phyloP scores from a whole-genome alignment of 805 yeast genomes.

The Nakazawaea wickerhamii region DNA sequence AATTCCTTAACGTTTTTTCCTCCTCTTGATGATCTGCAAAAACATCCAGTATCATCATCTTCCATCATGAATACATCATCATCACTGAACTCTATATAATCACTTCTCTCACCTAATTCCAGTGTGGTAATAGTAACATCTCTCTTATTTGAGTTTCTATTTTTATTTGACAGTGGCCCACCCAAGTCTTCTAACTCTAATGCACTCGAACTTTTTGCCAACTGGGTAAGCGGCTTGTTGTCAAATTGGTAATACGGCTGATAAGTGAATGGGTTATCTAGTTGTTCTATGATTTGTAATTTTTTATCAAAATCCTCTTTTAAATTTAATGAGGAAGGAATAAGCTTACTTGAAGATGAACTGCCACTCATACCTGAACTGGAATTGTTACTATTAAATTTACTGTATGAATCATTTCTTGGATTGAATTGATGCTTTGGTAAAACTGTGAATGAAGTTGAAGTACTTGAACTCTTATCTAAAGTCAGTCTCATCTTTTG shows the following conservation, averaged over 20 bases:
- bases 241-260: conserved; percentile 1
- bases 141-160: not conserved
- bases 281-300: not conserved
- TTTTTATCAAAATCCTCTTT: not conserved
- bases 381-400: not conserved
- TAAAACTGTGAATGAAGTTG: conserved; percentile 1
- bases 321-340: not conserved
- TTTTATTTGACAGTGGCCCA: not conserved
- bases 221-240: too few species aligned
- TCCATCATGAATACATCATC: not conserved
- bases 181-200: conserved; percentile 2
- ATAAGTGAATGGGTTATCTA: conserved; percentile 5
- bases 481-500: not conserved
- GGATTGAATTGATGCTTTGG: too few species aligned
- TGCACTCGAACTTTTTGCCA: not conserved
- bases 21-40: not conserved
- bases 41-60: not conserved
- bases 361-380: not conserved
- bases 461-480: not conserved
- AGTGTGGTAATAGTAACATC: not conserved
- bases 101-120: not conserved
- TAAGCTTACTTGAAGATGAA: not conserved
- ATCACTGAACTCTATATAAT: not conserved
- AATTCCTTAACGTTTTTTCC: not conserved
- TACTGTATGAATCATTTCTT: not conserved